Evolutionary conservation across 192 early-diverging fungal genomes (phyloP).

Genomic region (Coemansia sp.): DNA sequence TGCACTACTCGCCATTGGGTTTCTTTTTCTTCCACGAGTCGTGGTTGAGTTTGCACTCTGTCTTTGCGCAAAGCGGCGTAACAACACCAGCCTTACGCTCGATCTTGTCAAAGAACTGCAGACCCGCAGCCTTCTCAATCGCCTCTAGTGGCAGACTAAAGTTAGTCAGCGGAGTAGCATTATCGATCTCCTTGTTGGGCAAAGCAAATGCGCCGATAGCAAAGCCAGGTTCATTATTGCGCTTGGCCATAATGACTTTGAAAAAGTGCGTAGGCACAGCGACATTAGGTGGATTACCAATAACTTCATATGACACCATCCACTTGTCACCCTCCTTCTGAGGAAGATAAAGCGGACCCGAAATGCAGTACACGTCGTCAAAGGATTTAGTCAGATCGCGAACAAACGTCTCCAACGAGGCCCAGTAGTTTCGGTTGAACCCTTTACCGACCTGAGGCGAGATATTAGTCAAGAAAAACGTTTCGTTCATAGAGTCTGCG

Average conservation of each 20-base stretch:
- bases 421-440: conserved; percentile 96
- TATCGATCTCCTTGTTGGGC: conserved; percentile 76
- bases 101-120: conserved; percentile 71
- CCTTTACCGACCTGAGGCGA: conserved; percentile 80
- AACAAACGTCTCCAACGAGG: conserved; percentile 81
- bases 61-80: conserved; percentile 47
- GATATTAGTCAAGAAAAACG: conserved; percentile 82
- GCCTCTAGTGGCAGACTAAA: conserved; percentile 79
- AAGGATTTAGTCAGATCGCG: conserved; percentile 71
- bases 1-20: not conserved
- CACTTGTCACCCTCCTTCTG: conserved; percentile 73
- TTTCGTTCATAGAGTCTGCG: conserved; percentile 79
- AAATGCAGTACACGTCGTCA: conserved; percentile 83
- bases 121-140: conserved; percentile 68
- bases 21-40: conserved; percentile 46
- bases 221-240: conserved; percentile 54
- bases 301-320: conserved; percentile 85
- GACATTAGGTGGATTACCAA: conserved; percentile 83
- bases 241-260: conserved; percentile 81
- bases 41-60: conserved; percentile 42
- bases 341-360: conserved; percentile 88
- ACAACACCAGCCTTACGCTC: conserved; percentile 41
- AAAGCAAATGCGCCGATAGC: conserved; percentile 77
- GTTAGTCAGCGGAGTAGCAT: conserved; percentile 63
- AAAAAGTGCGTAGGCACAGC: conserved; percentile 94